Conservation (phyloP, 1,139 yeast species). For the Yamadazyma atlantica region DNA sequence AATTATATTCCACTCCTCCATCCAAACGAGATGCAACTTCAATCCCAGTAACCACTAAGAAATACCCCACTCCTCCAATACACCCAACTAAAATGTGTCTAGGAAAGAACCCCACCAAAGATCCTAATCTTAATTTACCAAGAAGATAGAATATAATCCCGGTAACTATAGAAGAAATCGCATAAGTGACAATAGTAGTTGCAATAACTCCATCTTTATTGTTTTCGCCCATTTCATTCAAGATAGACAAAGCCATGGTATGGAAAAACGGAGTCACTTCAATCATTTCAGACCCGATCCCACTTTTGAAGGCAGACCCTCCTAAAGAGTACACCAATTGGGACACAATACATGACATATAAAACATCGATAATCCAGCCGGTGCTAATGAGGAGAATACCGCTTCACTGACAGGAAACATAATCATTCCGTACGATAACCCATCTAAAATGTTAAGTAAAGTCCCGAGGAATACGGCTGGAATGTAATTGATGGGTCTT, state of each 20-base stretch:
- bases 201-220: slow-evolving; percentile 67
- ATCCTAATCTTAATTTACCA: slow-evolving; percentile 80
- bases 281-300: slow-evolving; percentile 97
- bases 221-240: slow-evolving; percentile 52
- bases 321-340: slow-evolving; percentile 88
- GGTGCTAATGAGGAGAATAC: slow-evolving; percentile 79
- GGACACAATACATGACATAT: slow-evolving; percentile 82
- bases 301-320: slow-evolving; percentile 84
- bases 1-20: slow-evolving; percentile 68
- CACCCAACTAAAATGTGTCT: slow-evolving; percentile 95
- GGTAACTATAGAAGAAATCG: slow-evolving; percentile 78
- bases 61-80: slow-evolving; percentile 97
- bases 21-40: slow-evolving; percentile 83
- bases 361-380: slow-evolving; percentile 90
- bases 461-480: slow-evolving; percentile 83
- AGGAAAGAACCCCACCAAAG: slow-evolving; percentile 92
- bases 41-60: slow-evolving; percentile 82
- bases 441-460: slow-evolving; percentile 88
- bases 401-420: slow-evolving; percentile 86
- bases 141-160: slow-evolving; percentile 75
- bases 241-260: slow-evolving; percentile 80
- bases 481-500: slow-evolving; percentile 53
- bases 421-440: slow-evolving; percentile 93
- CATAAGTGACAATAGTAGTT: slow-evolving; percentile 85
- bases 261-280: slow-evolving; percentile 98